Percentiles rank a stretch among this genome's conserved stretches.
phyloP scores from a whole-genome alignment of 108 stramenopile genomes.

The Bacterosira constricta region DNA sequence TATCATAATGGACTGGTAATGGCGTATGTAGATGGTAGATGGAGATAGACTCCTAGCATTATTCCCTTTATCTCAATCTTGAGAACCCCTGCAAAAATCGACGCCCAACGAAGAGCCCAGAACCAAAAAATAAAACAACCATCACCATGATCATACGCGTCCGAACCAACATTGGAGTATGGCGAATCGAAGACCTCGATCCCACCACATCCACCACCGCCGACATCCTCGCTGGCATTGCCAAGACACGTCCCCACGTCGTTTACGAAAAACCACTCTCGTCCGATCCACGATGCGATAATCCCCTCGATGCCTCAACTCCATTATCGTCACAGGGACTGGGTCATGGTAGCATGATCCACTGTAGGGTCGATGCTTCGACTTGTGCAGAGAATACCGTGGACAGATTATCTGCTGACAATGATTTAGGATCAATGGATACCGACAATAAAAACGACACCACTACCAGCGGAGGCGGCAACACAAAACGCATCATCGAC shows the following conservation, averaged over 20 bases:
- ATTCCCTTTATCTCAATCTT: too few relatives aligned
- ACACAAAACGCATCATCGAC: conserved; percentile 80
- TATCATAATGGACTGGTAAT: too few relatives aligned
- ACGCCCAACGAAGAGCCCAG: too few relatives aligned
- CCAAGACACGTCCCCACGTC: conserved; percentile 71
- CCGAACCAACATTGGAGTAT: conserved; percentile 85
- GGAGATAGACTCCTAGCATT: too few relatives aligned
- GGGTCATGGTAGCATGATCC: conserved; percentile 75
- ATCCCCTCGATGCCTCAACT: conserved; percentile 46
- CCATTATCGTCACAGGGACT: conserved; percentile 49
- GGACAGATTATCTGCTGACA: not conserved
- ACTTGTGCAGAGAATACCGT: conserved; percentile 62
- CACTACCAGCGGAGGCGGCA: conserved; percentile 6
- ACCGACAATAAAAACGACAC: not conserved
- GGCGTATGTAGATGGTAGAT: too few relatives aligned
- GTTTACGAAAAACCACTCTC: conserved; percentile 65
- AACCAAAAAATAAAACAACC: too few relatives aligned
- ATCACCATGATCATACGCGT: conserved; percentile 81
- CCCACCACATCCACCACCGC: conserved; percentile 45
- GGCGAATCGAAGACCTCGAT: conserved; percentile 69
- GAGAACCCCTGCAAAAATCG: not conserved
- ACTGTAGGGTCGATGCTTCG: conserved; percentile 81
- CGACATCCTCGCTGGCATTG: conserved; percentile 59
- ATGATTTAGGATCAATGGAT: conserved; percentile 4
- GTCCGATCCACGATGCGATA: conserved; percentile 66